Conservation (phyloP, 192 early-diverging fungal genomes). For the Umbelopsis ramanniana region DNA sequence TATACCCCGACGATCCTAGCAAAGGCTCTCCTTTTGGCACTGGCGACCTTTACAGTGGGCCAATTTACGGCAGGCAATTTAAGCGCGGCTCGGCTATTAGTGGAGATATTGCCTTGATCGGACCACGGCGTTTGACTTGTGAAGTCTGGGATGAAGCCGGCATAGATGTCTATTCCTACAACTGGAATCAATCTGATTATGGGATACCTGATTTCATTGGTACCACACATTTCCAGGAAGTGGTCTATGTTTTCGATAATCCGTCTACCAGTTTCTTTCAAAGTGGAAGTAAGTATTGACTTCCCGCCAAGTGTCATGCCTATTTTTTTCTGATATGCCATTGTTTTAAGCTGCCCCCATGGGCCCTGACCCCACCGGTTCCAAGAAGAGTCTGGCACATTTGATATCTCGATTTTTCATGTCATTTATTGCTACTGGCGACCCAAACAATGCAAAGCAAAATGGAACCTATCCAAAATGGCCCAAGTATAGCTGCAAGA, state of each 20-base stretch:
- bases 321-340: neutral
- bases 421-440: slow-evolving; percentile 20
- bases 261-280: neutral
- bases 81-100: neutral
- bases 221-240: slow-evolving; percentile 5
- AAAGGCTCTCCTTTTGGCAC: slow-evolving; percentile 9
- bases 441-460: slow-evolving; percentile 16
- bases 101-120: neutral
- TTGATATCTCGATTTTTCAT: slow-evolving; percentile 21
- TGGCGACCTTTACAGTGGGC: slow-evolving; percentile 8
- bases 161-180: neutral
- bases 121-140: neutral
- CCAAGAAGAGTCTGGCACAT: slow-evolving; percentile 4
- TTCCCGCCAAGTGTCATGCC: neutral
- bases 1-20: slow-evolving; percentile 9
- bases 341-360: neutral
- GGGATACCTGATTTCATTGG: neutral
- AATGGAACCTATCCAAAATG: neutral
- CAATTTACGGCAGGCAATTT: no score
- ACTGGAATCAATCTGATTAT: slow-evolving; percentile 6
- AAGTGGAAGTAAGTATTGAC: neutral
- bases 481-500: neutral
- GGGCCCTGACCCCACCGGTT: slow-evolving; percentile 15
- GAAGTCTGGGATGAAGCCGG: neutral
- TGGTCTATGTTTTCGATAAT: slow-evolving; percentile 22